phyloP scores from a whole-genome alignment of 1,284 basidiomycete species.

The Moesziomyces antarcticus region DNA sequence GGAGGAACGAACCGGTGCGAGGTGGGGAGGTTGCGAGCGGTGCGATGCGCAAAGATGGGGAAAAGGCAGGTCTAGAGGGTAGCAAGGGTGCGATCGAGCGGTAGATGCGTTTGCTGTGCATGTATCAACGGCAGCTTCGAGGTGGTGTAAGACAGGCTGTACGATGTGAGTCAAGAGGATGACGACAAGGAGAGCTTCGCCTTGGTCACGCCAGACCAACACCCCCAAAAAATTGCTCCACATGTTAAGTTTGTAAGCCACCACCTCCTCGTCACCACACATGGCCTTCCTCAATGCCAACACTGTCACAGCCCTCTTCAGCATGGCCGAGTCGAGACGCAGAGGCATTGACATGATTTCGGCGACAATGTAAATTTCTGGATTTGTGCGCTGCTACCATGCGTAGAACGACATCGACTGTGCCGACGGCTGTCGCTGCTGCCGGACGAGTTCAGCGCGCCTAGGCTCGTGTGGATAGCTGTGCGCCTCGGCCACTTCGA shows the following conservation, averaged over 20 bases:
- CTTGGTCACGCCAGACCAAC: conserved; percentile 3
- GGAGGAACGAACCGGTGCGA: not conserved
- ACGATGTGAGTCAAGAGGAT: not conserved
- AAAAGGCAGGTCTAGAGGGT: not conserved
- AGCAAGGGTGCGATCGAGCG: not conserved
- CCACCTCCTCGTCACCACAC: conserved; percentile 1
- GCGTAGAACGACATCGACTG: conserved; percentile 39
- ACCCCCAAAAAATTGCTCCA: conserved; percentile 10
- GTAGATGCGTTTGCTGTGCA: not conserved
- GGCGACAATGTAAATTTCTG: not conserved
- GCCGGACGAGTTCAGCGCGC: not conserved
- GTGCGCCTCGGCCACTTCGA: not conserved
- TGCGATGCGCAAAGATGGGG: not conserved
- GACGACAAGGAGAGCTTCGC: not conserved
- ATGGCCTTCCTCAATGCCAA: not conserved
- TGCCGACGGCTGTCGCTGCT: conserved; percentile 11
- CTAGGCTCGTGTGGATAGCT: conserved; percentile 15
- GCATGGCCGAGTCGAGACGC: not conserved
- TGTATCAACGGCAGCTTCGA: not conserved
- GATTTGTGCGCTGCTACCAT: conserved; percentile 12
- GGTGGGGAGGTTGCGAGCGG: not conserved
- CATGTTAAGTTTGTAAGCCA: conserved; percentile 5
- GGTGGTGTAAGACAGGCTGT: not conserved
- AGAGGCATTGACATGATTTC: not conserved
- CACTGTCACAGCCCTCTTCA: not conserved